These are phyloP conservation scores for Chytriomyces hyalinus DNA, from an alignment of 192 early-diverging fungal species.

Conservation along the genomic window DNA sequence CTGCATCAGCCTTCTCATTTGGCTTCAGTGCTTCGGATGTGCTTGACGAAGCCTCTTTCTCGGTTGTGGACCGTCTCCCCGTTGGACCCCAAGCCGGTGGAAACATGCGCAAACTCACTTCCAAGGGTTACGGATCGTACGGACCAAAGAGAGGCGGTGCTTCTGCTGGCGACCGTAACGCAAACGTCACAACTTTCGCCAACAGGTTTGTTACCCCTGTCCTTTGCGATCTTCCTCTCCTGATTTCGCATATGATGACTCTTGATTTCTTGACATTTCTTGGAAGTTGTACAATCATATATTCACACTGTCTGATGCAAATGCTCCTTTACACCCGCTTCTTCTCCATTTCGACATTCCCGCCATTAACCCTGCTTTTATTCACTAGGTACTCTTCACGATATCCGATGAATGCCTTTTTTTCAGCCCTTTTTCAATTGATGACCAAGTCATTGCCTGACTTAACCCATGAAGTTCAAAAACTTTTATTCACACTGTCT, in stretches of 20 bases:
- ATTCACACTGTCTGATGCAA: slow-evolving; percentile 38
- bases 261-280: neutral
- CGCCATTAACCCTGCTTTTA: neutral
- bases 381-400: neutral
- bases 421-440: neutral
- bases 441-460: neutral
- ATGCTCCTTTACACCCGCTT: neutral
- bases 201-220: slow-evolving; percentile 5
- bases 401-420: too few relatives aligned
- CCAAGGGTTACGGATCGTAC: slow-evolving; percentile 26
- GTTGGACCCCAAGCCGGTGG: slow-evolving; percentile 67
- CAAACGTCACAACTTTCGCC: slow-evolving; percentile 21
- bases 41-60: slow-evolving; percentile 91
- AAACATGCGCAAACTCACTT: slow-evolving; percentile 20
- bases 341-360: neutral
- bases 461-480: neutral
- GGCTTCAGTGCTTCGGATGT: slow-evolving; percentile 69
- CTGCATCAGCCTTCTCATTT: slow-evolving; percentile 86
- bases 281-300: slow-evolving; percentile 25
- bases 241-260: slow-evolving; percentile 14
- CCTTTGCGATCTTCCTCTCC: neutral
- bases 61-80: slow-evolving; percentile 82
- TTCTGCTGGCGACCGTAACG: neutral
- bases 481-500: slow-evolving; percentile 16
- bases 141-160: slow-evolving; percentile 43